Base-by-base conservation (phyloP, 257 asterid species). In the Przewalskia tangutica region DNA sequence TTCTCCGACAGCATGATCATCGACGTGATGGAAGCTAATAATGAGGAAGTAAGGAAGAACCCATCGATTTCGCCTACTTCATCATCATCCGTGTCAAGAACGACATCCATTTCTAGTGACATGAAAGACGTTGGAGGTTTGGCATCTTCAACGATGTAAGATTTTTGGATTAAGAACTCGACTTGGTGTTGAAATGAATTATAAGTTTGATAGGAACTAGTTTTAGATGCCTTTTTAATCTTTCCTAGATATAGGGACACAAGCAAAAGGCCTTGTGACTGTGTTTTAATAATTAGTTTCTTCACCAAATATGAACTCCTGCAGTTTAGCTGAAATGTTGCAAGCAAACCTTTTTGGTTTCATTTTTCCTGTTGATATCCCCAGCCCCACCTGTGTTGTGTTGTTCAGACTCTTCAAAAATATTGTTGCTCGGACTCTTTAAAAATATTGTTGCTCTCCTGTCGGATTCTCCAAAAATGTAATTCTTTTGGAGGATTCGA, bases 21-120 rank as follows among this genome's bases (percentile, higher is more conserved):
- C 4, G 87, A 83, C 14, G 42, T 34, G 44, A 59, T 80, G 77
- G 79, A 16, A 53, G 86, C 8, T 16, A 55, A 16, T 13, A 67
- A 23, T 68, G 91, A 64, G 40, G 80, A 81, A 84, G 86, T 84
- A 40, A 87, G 77, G 42, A 80, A 8, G 54, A 85, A 83, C 6
- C 85, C 71, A 4, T 53, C 76, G 3, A 60, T 81, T 67, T 86
- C 93, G 42, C 85, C 89, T 18, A 82, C 90, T 4, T 81, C 82
- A 13, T 82, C 93, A 1, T 42, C 92, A 38, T 82, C 88, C 10
- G 8, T 58, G 81, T 85, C 93, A 4, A 83, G 93, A 17, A 77
- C 85, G 36, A 79, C 89, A 59, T 87, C 90, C 55, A 32, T 79
- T 40, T 79, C 73, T 4, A 59, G 70, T 16, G 44, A 12, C 79